Percentiles rank a stretch among this genome's conserved stretches.
Evolutionary conservation across 805 yeast genomes (phyloP).

Genomic region (Yamadazyma tumulicola): DNA sequence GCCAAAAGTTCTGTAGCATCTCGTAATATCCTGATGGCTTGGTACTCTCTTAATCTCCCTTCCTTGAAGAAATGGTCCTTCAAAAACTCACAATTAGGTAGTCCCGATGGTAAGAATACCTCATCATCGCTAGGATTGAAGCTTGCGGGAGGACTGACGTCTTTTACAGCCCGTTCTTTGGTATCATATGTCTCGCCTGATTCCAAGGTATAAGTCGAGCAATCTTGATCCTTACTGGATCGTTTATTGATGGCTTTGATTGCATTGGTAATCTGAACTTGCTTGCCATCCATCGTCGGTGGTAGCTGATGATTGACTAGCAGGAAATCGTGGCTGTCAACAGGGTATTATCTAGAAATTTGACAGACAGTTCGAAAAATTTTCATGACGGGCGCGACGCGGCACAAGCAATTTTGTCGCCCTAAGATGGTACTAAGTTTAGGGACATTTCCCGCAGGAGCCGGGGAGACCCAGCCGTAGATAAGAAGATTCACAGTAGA

Average conservation of each 20-base stretch:
- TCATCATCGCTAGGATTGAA: slow-evolving; percentile 63
- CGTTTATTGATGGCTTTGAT: slow-evolving; percentile 54
- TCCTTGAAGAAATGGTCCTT: slow-evolving; percentile 73
- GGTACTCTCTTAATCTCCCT: slow-evolving; percentile 72
- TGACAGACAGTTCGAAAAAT: too few relatives aligned
- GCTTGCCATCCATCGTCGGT: too few relatives aligned
- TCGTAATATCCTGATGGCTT: slow-evolving; percentile 62
- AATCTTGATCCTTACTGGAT: slow-evolving; percentile 27
- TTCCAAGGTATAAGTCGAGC: slow-evolving; percentile 47
- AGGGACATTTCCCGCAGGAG: too few relatives aligned
- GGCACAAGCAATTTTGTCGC: too few relatives aligned
- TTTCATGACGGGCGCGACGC: too few relatives aligned
- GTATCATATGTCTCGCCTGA: slow-evolving; percentile 59
- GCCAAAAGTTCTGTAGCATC: slow-evolving; percentile 62
- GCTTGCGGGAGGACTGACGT: slow-evolving; percentile 66
- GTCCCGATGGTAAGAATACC: slow-evolving; percentile 58
- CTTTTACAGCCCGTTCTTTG: slow-evolving; percentile 50
- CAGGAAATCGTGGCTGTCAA: too few relatives aligned
- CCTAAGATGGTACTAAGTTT: too few relatives aligned
- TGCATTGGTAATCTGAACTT: slow-evolving; percentile 57
- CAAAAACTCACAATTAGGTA: slow-evolving; percentile 71
- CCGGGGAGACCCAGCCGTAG: too few relatives aligned
- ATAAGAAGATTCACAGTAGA: too few relatives aligned
- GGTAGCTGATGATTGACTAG: too few relatives aligned
- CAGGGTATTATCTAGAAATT: too few relatives aligned